Evolutionary conservation across 225 moss, liverwort and hornwort species (phyloP).

Genomic region (Rhytidiadelphus loreus): DNA sequence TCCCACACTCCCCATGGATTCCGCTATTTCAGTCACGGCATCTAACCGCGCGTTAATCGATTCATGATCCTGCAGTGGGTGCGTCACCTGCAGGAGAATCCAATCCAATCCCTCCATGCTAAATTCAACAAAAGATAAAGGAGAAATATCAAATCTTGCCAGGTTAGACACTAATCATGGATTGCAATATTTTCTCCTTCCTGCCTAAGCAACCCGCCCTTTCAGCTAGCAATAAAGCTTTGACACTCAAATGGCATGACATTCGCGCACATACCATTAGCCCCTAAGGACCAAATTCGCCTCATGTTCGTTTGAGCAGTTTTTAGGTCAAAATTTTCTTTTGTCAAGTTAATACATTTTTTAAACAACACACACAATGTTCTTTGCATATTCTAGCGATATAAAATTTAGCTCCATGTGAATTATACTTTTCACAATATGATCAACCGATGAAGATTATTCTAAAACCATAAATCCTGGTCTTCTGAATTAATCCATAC

Average conservation of each 20-base stretch:
- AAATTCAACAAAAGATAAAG: background rate
- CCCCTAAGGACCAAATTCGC: background rate
- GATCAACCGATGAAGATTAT: background rate
- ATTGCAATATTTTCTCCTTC: background rate
- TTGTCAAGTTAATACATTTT: background rate
- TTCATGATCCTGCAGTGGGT: conserved; percentile 67
- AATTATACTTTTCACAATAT: background rate
- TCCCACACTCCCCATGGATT: conserved; percentile 61
- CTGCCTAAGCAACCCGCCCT: background rate
- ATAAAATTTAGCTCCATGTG: background rate
- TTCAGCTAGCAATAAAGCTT: background rate
- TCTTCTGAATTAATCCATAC: background rate
- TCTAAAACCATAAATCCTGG: background rate
- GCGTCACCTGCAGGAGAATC: conserved; percentile 58
- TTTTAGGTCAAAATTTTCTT: background rate
- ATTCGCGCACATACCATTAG: background rate
- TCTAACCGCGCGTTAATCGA: conserved; percentile 67
- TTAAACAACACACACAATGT: background rate
- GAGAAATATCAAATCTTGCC: background rate
- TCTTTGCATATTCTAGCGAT: background rate
- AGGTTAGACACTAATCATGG: background rate
- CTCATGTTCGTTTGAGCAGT: background rate
- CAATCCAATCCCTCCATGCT: background rate
- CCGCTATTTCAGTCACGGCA: conserved; percentile 78
- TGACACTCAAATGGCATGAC: background rate